Evolutionary conservation across 108 stramenopile genomes (phyloP).

Genomic region (Schizochytrium sp.): DNA sequence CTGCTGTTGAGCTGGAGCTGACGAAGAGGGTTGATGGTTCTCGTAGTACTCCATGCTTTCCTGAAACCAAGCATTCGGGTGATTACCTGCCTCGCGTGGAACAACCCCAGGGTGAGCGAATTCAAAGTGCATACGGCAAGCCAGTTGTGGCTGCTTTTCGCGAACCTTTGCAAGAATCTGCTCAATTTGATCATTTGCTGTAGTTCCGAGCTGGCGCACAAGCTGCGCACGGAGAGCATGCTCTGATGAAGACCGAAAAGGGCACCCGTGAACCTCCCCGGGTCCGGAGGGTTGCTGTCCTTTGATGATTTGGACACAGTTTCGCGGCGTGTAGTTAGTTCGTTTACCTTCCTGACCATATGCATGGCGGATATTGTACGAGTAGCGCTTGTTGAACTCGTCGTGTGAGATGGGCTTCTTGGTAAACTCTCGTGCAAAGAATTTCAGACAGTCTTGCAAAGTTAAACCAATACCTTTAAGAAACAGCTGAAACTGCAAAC

Average conservation of each 20-base stretch:
- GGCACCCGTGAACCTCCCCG: slow-evolving; percentile 95
- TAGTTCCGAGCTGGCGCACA: slow-evolving; percentile 43
- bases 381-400: slow-evolving; percentile 91
- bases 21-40: not conserved
- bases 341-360: slow-evolving; percentile 99
- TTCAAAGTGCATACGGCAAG: slow-evolving; percentile 94
- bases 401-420: slow-evolving; percentile 81
- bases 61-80: slow-evolving; percentile 96
- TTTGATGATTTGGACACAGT: slow-evolving; percentile 91
- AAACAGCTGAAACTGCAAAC: slow-evolving; percentile 96
- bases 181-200: slow-evolving; percentile 73
- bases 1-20: not conserved
- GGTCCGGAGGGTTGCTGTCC: slow-evolving; percentile 79
- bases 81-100: slow-evolving; percentile 90
- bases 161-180: slow-evolving; percentile 82
- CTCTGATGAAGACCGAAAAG: slow-evolving; percentile 90
- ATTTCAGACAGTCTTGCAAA: slow-evolving; percentile 90
- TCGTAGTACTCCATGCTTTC: slow-evolving; percentile 79
- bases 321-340: slow-evolving; percentile 87
- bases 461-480: slow-evolving; percentile 93
- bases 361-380: slow-evolving; percentile 94
- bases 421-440: slow-evolving; percentile 91
- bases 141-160: slow-evolving; percentile 87
- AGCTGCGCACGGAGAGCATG: slow-evolving; percentile 79
- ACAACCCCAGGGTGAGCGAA: slow-evolving; percentile 82